phyloP scores from a whole-genome alignment of 305 asterid species.

The Fraxinus floribunda region DNA sequence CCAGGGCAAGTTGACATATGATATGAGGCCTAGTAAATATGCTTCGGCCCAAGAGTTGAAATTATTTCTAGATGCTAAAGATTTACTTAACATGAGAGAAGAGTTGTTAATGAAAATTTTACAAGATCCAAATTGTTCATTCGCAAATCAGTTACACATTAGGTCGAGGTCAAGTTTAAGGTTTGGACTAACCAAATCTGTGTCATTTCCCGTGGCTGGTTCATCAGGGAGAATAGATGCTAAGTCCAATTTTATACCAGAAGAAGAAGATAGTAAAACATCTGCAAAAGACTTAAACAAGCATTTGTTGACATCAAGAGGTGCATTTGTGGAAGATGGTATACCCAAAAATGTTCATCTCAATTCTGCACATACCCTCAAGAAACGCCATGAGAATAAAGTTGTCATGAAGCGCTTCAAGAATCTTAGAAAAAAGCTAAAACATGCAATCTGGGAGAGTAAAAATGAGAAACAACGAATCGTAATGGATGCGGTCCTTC shows the following conservation, averaged over 20 bases:
- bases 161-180: conserved; percentile 34
- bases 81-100: conserved; percentile 55
- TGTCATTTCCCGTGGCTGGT: conserved; percentile 50
- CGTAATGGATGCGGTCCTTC: conserved; percentile 69
- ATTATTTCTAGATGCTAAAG: conserved; percentile 64
- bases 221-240: conserved; percentile 18
- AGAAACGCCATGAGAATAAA: conserved; percentile 39
- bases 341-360: conserved; percentile 26
- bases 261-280: conserved; percentile 12
- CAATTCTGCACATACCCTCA: conserved; percentile 23
- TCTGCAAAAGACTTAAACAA: conserved; percentile 17
- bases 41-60: conserved; percentile 61
- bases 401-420: conserved; percentile 54
- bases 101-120: conserved; percentile 69
- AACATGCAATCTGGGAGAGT: conserved; percentile 54
- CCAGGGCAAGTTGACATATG: conserved; percentile 40
- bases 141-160: conserved; percentile 54
- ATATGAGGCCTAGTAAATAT: conserved; percentile 42
- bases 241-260: neutral
- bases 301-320: conserved; percentile 19
- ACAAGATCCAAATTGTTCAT: conserved; percentile 58
- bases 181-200: conserved; percentile 49
- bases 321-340: conserved; percentile 15
- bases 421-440: conserved; percentile 57
- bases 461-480: conserved; percentile 69